Evolutionary conservation across 768 basidiomycete species (phyloP).

Genomic region (Macrolepiota dolichaula): DNA sequence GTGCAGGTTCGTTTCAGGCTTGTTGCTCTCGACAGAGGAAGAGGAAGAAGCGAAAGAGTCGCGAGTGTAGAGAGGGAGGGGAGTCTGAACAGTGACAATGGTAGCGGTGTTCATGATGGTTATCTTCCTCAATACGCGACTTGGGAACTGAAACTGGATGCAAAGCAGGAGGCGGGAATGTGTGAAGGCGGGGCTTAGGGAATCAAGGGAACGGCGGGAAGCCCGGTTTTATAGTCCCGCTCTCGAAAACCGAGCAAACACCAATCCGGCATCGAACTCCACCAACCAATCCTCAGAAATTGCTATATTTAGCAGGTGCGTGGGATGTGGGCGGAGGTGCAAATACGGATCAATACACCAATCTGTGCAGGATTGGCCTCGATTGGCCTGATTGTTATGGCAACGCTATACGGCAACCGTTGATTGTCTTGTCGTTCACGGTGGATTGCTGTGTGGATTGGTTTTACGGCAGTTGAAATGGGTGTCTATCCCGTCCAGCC

Average conservation of each 20-base stretch:
- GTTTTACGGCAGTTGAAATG: too few relatives aligned
- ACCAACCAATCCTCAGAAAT: neutral
- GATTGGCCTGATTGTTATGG: neutral
- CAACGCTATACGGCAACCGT: neutral
- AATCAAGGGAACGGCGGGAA: neutral
- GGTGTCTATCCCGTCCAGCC: too few relatives aligned
- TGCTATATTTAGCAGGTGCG: neutral
- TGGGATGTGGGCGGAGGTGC: neutral
- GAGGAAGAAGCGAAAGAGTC: conserved; percentile 10
- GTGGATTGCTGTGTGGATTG: neutral
- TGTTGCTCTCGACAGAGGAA: neutral
- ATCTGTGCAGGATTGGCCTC: neutral
- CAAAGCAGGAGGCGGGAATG: neutral
- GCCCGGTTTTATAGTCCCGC: neutral
- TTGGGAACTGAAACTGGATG: neutral
- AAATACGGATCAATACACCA: conserved; percentile 2
- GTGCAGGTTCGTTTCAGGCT: too few relatives aligned
- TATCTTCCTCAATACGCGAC: neutral
- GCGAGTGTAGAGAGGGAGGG: conserved; percentile 6
- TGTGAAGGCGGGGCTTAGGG: neutral
- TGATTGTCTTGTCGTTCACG: neutral
- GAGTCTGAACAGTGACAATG: neutral
- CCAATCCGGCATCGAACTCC: neutral
- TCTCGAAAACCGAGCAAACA: neutral
- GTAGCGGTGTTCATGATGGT: neutral